Conservation (phyloP, 805 yeast genomes). For the Scheffersomyces coipomensis region DNA sequence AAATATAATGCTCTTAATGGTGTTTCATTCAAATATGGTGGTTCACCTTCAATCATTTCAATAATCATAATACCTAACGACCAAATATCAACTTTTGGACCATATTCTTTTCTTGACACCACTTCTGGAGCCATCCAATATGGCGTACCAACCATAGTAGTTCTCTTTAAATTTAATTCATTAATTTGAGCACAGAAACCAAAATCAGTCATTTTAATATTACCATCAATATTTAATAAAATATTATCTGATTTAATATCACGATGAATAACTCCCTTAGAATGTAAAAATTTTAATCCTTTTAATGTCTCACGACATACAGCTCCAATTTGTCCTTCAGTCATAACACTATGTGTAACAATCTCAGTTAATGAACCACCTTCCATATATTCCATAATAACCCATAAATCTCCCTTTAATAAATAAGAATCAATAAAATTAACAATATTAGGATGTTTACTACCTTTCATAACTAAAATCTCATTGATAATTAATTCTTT, state of each 20-base stretch:
- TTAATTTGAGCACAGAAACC: conserved; percentile 90
- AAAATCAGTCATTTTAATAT: conserved; percentile 91
- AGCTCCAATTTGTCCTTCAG: conserved; percentile 93
- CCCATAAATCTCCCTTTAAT: conserved; percentile 85
- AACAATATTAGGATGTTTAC: conserved; percentile 87
- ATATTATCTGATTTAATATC: conserved; percentile 96
- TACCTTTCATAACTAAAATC: conserved; percentile 91
- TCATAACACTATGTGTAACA: conserved; percentile 83
- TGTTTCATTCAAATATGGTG: conserved; percentile 94
- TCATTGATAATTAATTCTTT: conserved; percentile 94
- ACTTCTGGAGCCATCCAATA: conserved; percentile 99
- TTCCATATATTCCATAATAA: conserved; percentile 98
- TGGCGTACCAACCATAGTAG: conserved; percentile 99
- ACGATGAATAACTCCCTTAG: conserved; percentile 90
- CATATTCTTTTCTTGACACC: conserved; percentile 90
- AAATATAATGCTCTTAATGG: conserved; percentile 91
- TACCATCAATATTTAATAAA: conserved; percentile 76
- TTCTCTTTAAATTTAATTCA: conserved; percentile 68
- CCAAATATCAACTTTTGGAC: conserved; percentile 97
- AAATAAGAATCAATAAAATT: conserved; percentile 87
- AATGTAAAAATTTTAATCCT: conserved; percentile 85
- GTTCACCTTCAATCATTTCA: conserved; percentile 99
- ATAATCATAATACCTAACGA: conserved; percentile 96
- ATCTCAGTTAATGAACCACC: conserved; percentile 97
- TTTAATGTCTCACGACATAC: conserved; percentile 87